phyloP scores from a whole-genome alignment of 1,139 yeast species.

The Taphrina populina region DNA sequence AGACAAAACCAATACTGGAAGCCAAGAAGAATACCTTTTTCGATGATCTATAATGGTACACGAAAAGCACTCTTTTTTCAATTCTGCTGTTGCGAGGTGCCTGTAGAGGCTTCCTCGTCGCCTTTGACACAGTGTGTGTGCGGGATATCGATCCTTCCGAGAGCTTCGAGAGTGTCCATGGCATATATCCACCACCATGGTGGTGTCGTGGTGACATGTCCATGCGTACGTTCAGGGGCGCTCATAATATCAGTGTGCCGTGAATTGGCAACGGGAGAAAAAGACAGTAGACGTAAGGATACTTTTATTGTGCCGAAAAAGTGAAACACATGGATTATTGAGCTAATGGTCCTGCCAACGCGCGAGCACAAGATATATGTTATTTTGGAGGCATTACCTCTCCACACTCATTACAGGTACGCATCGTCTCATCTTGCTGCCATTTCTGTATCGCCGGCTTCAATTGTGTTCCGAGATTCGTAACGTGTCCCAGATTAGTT shows the following conservation, averaged over 20 bases:
- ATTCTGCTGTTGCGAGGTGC: background rate
- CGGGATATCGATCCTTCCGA: background rate
- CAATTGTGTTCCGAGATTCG: slow-evolving; percentile 86
- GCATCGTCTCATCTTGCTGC: slow-evolving; percentile 59
- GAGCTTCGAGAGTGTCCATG: too few species aligned
- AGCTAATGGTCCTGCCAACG: too few species aligned
- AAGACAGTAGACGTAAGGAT: too few species aligned
- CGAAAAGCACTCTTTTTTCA: too few species aligned
- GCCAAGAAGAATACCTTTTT: slow-evolving; percentile 18
- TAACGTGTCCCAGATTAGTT: slow-evolving; percentile 70
- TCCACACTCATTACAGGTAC: slow-evolving; percentile 77
- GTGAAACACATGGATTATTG: too few species aligned
- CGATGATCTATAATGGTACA: slow-evolving; percentile 28
- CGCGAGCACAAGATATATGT: background rate
- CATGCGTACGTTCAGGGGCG: too few species aligned
- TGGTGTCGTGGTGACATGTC: too few species aligned
- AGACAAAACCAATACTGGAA: slow-evolving; percentile 2
- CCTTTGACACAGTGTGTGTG: background rate
- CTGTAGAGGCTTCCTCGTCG: background rate
- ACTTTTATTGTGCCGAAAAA: too few species aligned
- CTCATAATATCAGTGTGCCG: too few species aligned
- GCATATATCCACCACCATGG: too few species aligned
- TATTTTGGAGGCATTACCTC: slow-evolving; percentile 46
- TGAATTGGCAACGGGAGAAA: too few species aligned
- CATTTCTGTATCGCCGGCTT: slow-evolving; percentile 75